A percentile compares a stretch with the other conserved stretches of the same genome.
phyloP scores from a whole-genome alignment of 768 basidiomycete species.

The Suillus luteus region DNA sequence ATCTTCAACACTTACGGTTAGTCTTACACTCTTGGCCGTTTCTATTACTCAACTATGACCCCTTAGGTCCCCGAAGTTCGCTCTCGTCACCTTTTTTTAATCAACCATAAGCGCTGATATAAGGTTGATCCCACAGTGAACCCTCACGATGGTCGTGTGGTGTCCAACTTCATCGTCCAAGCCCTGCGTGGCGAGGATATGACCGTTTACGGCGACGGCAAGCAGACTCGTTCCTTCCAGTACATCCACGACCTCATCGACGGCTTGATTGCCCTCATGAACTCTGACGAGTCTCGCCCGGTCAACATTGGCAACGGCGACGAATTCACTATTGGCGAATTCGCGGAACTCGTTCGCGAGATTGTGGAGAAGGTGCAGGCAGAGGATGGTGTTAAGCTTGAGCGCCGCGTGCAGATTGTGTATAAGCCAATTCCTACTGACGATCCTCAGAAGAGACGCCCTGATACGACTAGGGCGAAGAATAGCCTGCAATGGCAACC shows the following conservation, averaged over 20 bases:
- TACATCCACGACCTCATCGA: slow-evolving; percentile 98
- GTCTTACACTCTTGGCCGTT: slow-evolving; percentile 9
- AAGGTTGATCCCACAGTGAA: slow-evolving; percentile 62
- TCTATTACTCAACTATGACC: neutral
- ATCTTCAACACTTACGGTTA: slow-evolving; percentile 96
- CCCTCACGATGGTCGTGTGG: slow-evolving; percentile 94
- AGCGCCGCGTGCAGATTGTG: slow-evolving; percentile 63
- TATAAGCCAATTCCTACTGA: slow-evolving; percentile 85
- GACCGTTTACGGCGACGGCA: slow-evolving; percentile 95
- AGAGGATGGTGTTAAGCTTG: slow-evolving; percentile 64
- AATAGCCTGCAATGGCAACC: slow-evolving; percentile 87
- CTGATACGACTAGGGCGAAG: slow-evolving; percentile 92
- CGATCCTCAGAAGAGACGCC: slow-evolving; percentile 92
- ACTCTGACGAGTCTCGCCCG: slow-evolving; percentile 88
- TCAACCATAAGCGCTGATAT: slow-evolving; percentile 8
- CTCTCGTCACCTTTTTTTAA: slow-evolving; percentile 10
- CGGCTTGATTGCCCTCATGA: slow-evolving; percentile 93
- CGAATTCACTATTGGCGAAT: slow-evolving; percentile 95
- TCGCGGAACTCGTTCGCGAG: slow-evolving; percentile 89
- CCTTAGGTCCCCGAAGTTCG: slow-evolving; percentile 64
- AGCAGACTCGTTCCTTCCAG: slow-evolving; percentile 94
- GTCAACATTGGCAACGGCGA: slow-evolving; percentile 96
- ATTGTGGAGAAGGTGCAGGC: slow-evolving; percentile 92
- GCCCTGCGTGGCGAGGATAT: slow-evolving; percentile 95
- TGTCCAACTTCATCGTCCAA: slow-evolving; percentile 98